phyloP scores from a whole-genome alignment of 2,329 filamentous ascomycete genomes.

The Stachybotrys elegans region DNA sequence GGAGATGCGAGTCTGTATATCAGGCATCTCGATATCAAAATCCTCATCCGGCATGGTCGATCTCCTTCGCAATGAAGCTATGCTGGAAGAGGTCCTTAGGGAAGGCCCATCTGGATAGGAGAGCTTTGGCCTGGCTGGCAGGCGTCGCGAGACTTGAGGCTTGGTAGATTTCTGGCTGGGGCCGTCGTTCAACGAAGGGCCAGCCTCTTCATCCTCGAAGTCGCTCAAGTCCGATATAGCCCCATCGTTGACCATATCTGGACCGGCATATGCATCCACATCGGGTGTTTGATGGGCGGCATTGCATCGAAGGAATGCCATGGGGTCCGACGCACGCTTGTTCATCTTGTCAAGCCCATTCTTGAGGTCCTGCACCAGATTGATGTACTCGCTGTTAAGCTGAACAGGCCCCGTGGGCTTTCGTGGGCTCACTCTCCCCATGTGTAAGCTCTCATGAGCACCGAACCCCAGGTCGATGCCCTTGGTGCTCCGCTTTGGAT shows the following conservation, averaged over 20 bases:
- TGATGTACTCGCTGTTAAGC: conserved; percentile 37
- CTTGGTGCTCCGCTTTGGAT: conserved; percentile 20
- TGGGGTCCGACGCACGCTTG: conserved; percentile 9
- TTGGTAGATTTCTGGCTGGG: too few relatives aligned
- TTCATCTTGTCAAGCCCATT: conserved; percentile 30
- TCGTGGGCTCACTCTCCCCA: conserved; percentile 27
- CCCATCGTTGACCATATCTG: background rate
- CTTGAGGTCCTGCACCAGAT: conserved; percentile 36
- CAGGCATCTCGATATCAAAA: conserved; percentile 2
- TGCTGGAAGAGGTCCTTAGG: background rate
- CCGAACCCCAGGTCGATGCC: conserved; percentile 51
- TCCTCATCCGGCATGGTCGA: background rate
- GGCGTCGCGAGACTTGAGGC: conserved; percentile 13
- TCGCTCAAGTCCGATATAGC: conserved; percentile 47
- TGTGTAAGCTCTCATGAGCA: conserved; percentile 43
- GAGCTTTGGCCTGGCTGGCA: conserved; percentile 22
- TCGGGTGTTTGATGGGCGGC: too few relatives aligned
- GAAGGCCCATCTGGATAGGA: conserved; percentile 16
- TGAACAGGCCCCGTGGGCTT: conserved; percentile 16
- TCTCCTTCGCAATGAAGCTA: background rate
- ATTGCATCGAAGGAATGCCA: conserved; percentile 18
- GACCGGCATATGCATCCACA: too few relatives aligned
- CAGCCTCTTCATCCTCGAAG: conserved; percentile 39
- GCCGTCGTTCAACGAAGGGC: too few relatives aligned
- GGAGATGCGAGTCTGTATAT: too few relatives aligned